A percentile compares a stretch with the other conserved stretches of the same genome.
These are phyloP conservation scores for Carex kokanica DNA, from an alignment of 176 grass and related monocot genomes.

Conservation along the genomic window DNA sequence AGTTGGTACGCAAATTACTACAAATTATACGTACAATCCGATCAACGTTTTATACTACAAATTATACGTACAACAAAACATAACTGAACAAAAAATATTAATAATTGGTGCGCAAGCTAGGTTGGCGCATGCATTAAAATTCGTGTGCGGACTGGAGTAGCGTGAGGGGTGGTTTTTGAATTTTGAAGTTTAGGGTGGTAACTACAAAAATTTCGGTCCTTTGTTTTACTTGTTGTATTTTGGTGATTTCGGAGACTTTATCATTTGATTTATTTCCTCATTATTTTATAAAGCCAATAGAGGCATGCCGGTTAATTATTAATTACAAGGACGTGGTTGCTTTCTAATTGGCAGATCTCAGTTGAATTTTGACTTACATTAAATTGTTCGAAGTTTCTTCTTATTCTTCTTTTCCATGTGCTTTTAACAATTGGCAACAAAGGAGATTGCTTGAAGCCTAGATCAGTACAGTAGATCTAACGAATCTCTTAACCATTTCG, in stretches of 20 bases:
- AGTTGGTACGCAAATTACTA: too few species aligned
- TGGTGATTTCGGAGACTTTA: not conserved
- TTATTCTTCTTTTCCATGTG: not conserved
- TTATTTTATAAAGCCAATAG: not conserved
- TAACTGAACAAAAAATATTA: too few species aligned
- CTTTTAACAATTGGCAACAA: not conserved
- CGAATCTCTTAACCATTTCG: not conserved
- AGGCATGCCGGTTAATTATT: not conserved
- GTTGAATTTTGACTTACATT: not conserved
- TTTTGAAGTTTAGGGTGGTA: too few species aligned
- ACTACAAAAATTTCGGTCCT: too few species aligned
- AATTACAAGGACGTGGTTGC: not conserved
- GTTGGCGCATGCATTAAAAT: too few species aligned
- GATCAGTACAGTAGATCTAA: not conserved
- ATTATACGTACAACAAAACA: too few species aligned
- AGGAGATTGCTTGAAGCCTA: not conserved
- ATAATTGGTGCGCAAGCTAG: too few species aligned
- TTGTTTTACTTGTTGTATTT: not conserved
- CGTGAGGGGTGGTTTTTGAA: too few species aligned
- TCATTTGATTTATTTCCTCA: not conserved
- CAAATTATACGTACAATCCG: too few species aligned
- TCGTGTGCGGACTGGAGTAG: too few species aligned
- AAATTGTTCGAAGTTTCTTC: conserved; percentile 4
- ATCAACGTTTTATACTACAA: too few species aligned
- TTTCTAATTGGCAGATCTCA: not conserved